phyloP scores from a whole-genome alignment of 495 filamentous ascomycete species.

The Tuber calosporum region DNA sequence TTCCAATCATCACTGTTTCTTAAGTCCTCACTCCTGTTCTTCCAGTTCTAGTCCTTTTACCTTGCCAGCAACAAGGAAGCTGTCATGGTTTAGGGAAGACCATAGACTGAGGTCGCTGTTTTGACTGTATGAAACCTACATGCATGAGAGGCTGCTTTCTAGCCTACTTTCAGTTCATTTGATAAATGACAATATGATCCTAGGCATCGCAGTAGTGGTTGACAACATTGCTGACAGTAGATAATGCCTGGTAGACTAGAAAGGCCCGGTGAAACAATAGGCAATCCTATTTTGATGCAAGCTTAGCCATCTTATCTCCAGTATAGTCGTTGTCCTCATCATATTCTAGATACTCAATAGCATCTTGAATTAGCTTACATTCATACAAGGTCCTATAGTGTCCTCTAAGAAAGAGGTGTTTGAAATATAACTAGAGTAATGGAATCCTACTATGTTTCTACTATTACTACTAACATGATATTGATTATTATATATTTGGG shows the following conservation, averaged over 20 bases:
- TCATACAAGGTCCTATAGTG: conserved; percentile 7
- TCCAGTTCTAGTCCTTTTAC: too few relatives aligned
- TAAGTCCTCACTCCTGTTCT: too few relatives aligned
- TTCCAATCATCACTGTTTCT: too few relatives aligned
- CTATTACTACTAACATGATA: too few relatives aligned
- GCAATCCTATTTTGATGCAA: conserved; percentile 7
- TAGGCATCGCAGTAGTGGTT: background rate
- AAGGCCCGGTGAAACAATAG: conserved; percentile 15
- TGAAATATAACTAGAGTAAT: too few relatives aligned
- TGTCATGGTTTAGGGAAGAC: too few relatives aligned
- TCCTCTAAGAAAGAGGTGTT: background rate
- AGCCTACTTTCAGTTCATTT: conserved; percentile 11
- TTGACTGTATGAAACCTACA: too few relatives aligned
- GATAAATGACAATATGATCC: conserved; percentile 8
- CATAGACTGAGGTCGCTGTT: too few relatives aligned
- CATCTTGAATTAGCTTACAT: conserved; percentile 7
- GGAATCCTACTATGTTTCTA: too few relatives aligned
- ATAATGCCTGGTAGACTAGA: conserved; percentile 7
- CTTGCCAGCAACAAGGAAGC: too few relatives aligned
- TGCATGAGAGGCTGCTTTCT: too few relatives aligned
- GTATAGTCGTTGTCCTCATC: conserved; percentile 13
- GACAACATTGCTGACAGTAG: conserved; percentile 10
- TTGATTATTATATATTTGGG: too few relatives aligned
- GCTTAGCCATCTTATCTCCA: conserved; percentile 14
- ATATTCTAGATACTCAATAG: conserved; percentile 17